phyloP scores from a whole-genome alignment of 2,329 filamentous ascomycete genomes.

The Xylaria sp. region DNA sequence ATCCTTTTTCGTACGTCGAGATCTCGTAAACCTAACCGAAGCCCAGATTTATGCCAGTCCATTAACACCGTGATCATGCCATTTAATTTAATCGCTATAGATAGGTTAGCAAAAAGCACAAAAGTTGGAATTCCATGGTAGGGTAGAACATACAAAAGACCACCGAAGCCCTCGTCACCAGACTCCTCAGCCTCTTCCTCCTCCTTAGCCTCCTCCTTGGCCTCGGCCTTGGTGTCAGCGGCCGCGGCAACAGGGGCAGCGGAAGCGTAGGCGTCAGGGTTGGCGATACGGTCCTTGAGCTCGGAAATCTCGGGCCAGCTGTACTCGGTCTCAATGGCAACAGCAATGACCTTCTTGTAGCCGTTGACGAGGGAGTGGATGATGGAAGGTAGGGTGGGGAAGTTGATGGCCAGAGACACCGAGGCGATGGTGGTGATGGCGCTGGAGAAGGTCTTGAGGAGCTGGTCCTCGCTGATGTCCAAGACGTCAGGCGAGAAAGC shows the following conservation, averaged over 20 bases:
- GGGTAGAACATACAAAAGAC: slow-evolving; percentile 72
- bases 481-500: slow-evolving; percentile 86
- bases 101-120: slow-evolving; percentile 53
- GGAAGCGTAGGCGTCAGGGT: slow-evolving; percentile 95
- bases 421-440: slow-evolving; percentile 89
- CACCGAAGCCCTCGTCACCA: slow-evolving; percentile 78
- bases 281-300: slow-evolving; percentile 99
- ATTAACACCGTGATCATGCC: slow-evolving; percentile 53
- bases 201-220: slow-evolving; percentile 68
- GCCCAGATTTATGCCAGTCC: slow-evolving; percentile 55
- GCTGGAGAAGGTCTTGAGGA: slow-evolving; percentile 82
- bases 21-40: slow-evolving; percentile 58
- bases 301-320: slow-evolving; percentile 96
- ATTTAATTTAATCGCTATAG: slow-evolving; percentile 63
- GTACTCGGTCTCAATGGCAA: slow-evolving; percentile 90
- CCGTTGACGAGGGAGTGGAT: slow-evolving; percentile 96
- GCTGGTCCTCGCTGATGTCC: slow-evolving; percentile 94
- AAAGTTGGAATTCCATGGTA: background rate
- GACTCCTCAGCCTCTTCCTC: slow-evolving; percentile 77
- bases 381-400: slow-evolving; percentile 95
- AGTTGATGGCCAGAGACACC: slow-evolving; percentile 92
- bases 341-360: slow-evolving; percentile 96
- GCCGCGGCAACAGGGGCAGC: slow-evolving; percentile 75
- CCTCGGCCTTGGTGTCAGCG: slow-evolving; percentile 61
- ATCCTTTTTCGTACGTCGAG: slow-evolving; percentile 44